These are phyloP conservation scores for Acorus gramineus DNA, from an alignment of 106 monocot species.

Conservation along the genomic window DNA sequence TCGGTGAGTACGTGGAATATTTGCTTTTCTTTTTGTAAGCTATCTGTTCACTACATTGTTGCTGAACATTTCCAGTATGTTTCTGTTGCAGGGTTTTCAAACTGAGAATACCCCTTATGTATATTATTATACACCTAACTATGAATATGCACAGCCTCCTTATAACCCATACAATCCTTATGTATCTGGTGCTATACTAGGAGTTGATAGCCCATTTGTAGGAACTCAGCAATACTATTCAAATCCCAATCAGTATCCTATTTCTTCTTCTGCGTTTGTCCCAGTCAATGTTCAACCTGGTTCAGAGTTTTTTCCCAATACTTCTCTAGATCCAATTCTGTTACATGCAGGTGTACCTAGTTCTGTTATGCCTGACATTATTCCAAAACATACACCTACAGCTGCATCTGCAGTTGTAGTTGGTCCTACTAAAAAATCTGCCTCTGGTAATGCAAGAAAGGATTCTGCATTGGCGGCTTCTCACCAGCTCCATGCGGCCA, in stretches of 20 bases:
- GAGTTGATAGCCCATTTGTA: slow-evolving; percentile 25
- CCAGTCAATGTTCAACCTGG: slow-evolving; percentile 35
- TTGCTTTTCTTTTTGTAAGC: too few relatives aligned
- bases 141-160: slow-evolving; percentile 51
- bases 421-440: neutral
- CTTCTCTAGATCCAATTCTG: slow-evolving; percentile 11
- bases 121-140: slow-evolving; percentile 53
- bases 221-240: slow-evolving; percentile 43
- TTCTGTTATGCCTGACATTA: slow-evolving; percentile 8
- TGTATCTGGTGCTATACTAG: slow-evolving; percentile 45
- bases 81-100: slow-evolving; percentile 44
- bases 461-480: slow-evolving; percentile 5
- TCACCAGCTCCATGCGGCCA: slow-evolving; percentile 16
- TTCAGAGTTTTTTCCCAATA: slow-evolving; percentile 18
- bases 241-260: slow-evolving; percentile 22
- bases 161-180: slow-evolving; percentile 52
- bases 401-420: slow-evolving; percentile 13
- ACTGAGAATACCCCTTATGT: slow-evolving; percentile 42
- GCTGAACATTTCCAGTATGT: neutral
- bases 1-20: slow-evolving; percentile 10
- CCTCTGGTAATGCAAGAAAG: slow-evolving; percentile 12
- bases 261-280: slow-evolving; percentile 31
- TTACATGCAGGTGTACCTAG: slow-evolving; percentile 1
- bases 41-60: too few relatives aligned
- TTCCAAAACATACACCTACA: slow-evolving; percentile 18